These are phyloP conservation scores for Przewalskia tangutica DNA, from an alignment of 257 asterid genomes.

Conservation along the genomic window DNA sequence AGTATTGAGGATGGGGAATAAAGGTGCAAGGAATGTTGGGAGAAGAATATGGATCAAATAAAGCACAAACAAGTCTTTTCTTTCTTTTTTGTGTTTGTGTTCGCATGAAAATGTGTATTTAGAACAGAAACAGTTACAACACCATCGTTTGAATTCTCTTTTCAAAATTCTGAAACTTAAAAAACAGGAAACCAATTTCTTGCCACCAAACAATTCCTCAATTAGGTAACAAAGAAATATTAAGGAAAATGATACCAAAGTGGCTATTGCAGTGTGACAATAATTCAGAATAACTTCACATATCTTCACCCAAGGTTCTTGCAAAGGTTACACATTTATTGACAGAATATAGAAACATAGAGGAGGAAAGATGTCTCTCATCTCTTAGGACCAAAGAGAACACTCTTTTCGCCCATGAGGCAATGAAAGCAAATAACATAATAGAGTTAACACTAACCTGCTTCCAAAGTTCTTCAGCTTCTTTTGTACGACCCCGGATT, in stretches of 20 bases:
- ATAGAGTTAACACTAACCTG: conserved; percentile 35
- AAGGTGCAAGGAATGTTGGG: background rate
- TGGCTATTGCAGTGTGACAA: background rate
- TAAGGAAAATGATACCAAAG: background rate
- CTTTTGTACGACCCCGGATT: conserved; percentile 99
- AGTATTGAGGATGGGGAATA: background rate
- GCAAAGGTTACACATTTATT: background rate
- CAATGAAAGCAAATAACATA: background rate
- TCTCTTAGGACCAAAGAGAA: background rate
- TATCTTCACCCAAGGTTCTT: background rate
- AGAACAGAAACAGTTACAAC: background rate
- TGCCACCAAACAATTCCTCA: background rate
- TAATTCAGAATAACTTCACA: background rate
- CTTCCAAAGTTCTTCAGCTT: conserved; percentile 98
- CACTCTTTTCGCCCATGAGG: background rate
- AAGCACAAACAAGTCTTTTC: background rate
- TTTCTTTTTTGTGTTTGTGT: background rate
- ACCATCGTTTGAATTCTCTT: background rate
- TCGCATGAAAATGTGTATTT: background rate
- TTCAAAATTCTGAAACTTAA: background rate
- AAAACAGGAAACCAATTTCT: background rate
- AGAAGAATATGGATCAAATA: background rate
- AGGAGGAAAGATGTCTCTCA: background rate
- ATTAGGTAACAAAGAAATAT: background rate
- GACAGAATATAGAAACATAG: background rate